Base-by-base conservation (phyloP, 495 filamentous ascomycete genomes). In the Melanomma pulvis-pyrius region DNA sequence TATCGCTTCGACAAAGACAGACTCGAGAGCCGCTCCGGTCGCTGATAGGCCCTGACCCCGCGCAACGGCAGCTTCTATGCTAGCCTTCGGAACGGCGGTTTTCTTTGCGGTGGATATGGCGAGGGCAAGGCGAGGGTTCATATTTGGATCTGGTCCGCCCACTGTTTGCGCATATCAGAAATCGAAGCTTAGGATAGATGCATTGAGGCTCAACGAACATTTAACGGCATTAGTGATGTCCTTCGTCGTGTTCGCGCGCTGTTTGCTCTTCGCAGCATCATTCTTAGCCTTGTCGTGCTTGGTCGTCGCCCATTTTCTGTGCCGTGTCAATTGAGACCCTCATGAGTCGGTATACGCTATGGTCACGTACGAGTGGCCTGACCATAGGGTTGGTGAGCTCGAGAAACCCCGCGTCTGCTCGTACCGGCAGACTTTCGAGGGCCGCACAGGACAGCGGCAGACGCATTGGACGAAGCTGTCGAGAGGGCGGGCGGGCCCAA, bases 261-360 rank as follows among this genome's bases (percentile, higher is more conserved):
- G 69, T 17, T 76, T 69, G 59, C 76, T 84, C 71, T 85, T 89
- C 68, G 80, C 81, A 13, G 74, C 75, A 78, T 97, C 93, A 66
- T 86, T 86, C 68, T 86, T 88, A 41, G 85, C 90, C 76, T 99
- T 99, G 78, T 93, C 91, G 74, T 99, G 96, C 68, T 87, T 90
- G 78, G 97, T 97, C 67, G 93, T 94, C 36, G 91, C 90, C 94
- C 94, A 99, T 74, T 89, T 87, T 75, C 86, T 96, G 77, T 97
- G 92, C 92, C 48, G 90, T 90, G 82, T 82, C 41, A 60, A 60
- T 49, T 58, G 22, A 29, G 82, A 79, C 22, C 24, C 48, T 51
- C 22, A 24, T 22, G 2, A 26, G 5, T 25, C 21, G 6, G 19
- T 19, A 51, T 29, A 51, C 15, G 48, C 39, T 11, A 15, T 17